Evolutionary conservation across 75 land plant species (phyloP).

Genomic region (Chamaecyparis obtusa): DNA sequence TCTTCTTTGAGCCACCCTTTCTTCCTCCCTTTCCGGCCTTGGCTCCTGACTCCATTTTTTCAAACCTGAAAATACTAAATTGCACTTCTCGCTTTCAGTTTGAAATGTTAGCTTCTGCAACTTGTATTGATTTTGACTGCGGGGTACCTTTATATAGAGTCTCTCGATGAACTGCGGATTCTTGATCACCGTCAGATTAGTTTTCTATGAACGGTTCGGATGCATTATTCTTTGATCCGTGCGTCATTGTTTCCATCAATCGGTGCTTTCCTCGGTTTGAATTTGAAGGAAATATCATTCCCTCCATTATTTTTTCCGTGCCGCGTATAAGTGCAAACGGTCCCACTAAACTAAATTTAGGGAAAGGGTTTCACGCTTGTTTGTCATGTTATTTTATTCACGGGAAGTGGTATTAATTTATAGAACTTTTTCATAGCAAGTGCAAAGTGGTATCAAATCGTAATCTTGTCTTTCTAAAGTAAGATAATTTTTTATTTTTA

Average conservation of each 20-base stretch:
- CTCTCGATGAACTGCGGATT: not conserved
- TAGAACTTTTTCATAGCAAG: too few relatives aligned
- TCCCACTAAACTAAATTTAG: too few relatives aligned
- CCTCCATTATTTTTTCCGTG: too few relatives aligned
- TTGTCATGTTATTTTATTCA: too few relatives aligned
- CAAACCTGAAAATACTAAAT: not conserved
- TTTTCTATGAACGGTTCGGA: not conserved
- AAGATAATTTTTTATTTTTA: too few relatives aligned
- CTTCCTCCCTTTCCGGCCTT: not conserved
- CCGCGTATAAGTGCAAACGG: too few relatives aligned
- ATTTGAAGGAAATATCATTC: not conserved
- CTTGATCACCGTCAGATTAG: not conserved
- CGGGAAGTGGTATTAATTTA: too few relatives aligned
- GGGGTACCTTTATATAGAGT: not conserved
- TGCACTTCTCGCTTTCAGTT: not conserved
- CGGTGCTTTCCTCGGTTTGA: not conserved
- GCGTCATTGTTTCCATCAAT: not conserved
- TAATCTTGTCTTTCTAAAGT: too few relatives aligned
- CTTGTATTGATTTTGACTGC: not conserved
- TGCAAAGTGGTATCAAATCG: too few relatives aligned
- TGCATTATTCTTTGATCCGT: not conserved
- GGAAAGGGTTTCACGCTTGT: too few relatives aligned
- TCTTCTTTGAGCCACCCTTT: not conserved
- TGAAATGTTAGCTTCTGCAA: not conserved
- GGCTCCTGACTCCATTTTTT: not conserved